Conservation (phyloP, 768 basidiomycete species). For the Leccinum olivaceopallidum region DNA sequence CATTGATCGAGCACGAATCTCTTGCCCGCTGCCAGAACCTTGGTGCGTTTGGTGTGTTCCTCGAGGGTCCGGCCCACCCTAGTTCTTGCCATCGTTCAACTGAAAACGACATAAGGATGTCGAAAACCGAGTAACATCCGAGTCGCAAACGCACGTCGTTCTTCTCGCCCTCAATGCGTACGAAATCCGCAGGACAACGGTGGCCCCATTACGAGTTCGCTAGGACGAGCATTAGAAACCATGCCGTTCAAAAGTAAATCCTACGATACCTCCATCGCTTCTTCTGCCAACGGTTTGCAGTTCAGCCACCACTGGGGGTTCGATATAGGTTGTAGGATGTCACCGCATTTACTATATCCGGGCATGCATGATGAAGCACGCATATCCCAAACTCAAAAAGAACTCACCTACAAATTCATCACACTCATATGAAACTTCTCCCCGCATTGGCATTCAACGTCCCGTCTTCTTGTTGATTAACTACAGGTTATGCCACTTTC, state of each 20-base stretch:
- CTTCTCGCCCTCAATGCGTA: conserved; percentile 74
- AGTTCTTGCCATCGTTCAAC: conserved; percentile 71
- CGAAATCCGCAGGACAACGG: conserved; percentile 91
- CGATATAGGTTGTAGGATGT: conserved; percentile 90
- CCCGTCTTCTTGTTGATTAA: too few relatives aligned
- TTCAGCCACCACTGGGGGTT: conserved; percentile 99
- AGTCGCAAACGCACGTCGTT: conserved; percentile 55
- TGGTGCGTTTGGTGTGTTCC: conserved; percentile 77
- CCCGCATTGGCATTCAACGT: too few relatives aligned
- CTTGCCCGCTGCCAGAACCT: conserved; percentile 57
- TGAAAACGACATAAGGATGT: conserved; percentile 25
- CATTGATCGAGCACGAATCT: conserved; percentile 93
- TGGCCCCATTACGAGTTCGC: conserved; percentile 95
- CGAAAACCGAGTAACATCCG: neutral
- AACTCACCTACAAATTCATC: too few relatives aligned
- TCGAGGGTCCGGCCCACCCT: conserved; percentile 81
- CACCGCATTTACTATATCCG: conserved; percentile 81
- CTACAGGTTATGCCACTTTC: too few relatives aligned
- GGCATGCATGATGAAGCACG: conserved; percentile 8
- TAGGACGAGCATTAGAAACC: conserved; percentile 29
- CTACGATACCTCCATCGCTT: conserved; percentile 71
- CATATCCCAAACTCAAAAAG: conserved; percentile 1
- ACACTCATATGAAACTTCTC: too few relatives aligned
- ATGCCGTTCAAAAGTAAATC: neutral
- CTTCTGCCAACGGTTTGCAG: conserved; percentile 88